These are phyloP conservation scores for Capsella rubella DNA, from an alignment of 441 rosid species.

Conservation along the genomic window DNA sequence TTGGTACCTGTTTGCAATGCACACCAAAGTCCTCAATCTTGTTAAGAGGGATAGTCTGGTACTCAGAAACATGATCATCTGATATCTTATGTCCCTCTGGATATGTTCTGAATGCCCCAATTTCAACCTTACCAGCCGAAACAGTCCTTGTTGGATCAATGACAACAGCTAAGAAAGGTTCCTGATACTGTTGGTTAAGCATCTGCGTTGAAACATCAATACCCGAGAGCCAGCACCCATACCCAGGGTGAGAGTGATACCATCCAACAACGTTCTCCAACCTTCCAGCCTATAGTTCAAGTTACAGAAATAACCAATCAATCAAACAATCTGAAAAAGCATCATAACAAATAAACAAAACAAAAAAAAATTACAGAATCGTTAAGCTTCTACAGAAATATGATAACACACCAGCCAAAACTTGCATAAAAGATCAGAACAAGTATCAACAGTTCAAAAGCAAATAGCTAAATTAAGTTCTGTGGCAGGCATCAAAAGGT, in stretches of 20 bases:
- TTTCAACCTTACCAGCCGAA: constrained; percentile 99
- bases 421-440: neutral
- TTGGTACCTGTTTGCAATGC: constrained; percentile 94
- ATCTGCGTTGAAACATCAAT: constrained; percentile 98
- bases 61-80: constrained; percentile 93
- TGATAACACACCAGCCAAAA: neutral
- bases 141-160: constrained; percentile 99
- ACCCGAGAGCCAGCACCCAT: constrained; percentile 99
- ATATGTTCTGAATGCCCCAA: constrained; percentile 97
- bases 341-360: neutral
- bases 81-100: constrained; percentile 94
- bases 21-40: constrained; percentile 98
- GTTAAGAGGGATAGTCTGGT: constrained; percentile 94
- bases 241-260: constrained; percentile 99
- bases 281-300: constrained; percentile 76
- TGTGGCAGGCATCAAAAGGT: neutral
- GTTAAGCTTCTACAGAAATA: neutral
- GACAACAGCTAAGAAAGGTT: constrained; percentile 97
- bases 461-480: no score
- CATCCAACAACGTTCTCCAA: constrained; percentile 98
- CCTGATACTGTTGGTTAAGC: constrained; percentile 95
- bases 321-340: neutral
- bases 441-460: neutral
- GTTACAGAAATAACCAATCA: neutral
- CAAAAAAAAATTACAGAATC: neutral